These are phyloP conservation scores for button mushroom (Agaricus bisporus) DNA, from an alignment of 768 basidiomycete species.

Conservation along the genomic window DNA sequence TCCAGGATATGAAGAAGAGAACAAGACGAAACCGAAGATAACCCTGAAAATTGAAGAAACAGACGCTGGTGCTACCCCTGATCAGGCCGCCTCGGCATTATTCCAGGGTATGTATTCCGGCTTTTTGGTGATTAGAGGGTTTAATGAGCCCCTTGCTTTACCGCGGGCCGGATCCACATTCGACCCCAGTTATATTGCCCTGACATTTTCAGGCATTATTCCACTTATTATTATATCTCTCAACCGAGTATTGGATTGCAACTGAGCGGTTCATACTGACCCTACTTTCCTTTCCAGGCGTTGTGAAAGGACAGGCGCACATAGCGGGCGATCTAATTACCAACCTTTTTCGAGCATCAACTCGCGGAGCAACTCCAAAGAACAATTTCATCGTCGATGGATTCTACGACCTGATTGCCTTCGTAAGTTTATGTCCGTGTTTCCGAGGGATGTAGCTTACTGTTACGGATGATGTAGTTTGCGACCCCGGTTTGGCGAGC, in stretches of 20 bases:
- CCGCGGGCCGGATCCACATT: neutral
- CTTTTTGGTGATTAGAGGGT: neutral
- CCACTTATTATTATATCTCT: neutral
- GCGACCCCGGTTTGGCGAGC: conserved; percentile 47
- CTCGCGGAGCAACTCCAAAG: conserved; percentile 56
- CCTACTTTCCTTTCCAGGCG: conserved; percentile 35
- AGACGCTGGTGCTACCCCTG: conserved; percentile 60
- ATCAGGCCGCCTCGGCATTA: conserved; percentile 53
- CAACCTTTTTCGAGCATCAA: conserved; percentile 59
- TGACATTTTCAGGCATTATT: neutral
- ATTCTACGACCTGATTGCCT: conserved; percentile 37
- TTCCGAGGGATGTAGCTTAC: conserved; percentile 3
- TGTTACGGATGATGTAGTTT: conserved; percentile 27
- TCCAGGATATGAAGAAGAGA: conserved; percentile 73
- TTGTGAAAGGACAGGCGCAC: conserved; percentile 64
- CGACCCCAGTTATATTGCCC: neutral
- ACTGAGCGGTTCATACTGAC: neutral
- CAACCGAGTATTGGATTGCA: neutral
- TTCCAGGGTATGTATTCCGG: conserved; percentile 44
- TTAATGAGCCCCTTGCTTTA: neutral
- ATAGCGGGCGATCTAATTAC: conserved; percentile 71
- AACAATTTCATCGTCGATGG: conserved; percentile 58
- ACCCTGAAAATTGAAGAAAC: conserved; percentile 67
- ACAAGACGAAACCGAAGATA: conserved; percentile 70
- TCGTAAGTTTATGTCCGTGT: conserved; percentile 27